Conservation (phyloP, 805 yeast genomes). For the Metschnikowia continentalis region DNA sequence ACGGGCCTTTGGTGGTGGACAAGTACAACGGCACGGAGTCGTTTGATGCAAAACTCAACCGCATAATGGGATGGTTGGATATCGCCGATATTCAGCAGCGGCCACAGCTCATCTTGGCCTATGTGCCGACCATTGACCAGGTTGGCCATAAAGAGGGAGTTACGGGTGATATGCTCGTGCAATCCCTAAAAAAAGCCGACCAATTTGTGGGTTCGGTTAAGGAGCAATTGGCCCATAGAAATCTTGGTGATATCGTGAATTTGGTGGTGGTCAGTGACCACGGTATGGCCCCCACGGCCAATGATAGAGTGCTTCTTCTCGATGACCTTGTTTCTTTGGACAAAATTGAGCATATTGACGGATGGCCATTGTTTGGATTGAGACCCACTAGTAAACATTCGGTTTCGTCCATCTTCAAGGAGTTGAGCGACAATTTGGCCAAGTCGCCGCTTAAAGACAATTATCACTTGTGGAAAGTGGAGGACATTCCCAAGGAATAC, state of each 20-base stretch:
- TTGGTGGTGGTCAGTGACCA: constrained; percentile 82
- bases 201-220: constrained; percentile 49
- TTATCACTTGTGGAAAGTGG: constrained; percentile 48
- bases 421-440: constrained; percentile 32
- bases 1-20: constrained; percentile 52
- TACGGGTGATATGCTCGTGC: constrained; percentile 50
- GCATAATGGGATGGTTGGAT: constrained; percentile 69
- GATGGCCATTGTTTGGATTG: constrained; percentile 83
- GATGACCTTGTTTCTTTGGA: constrained; percentile 63
- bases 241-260: constrained; percentile 63
- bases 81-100: constrained; percentile 41
- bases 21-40: constrained; percentile 61
- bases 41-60: constrained; percentile 51
- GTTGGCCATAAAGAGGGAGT: constrained; percentile 73
- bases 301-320: constrained; percentile 60
- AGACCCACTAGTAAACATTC: constrained; percentile 47
- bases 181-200: constrained; percentile 64
- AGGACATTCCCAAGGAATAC: constrained; percentile 52
- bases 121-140: constrained; percentile 81
- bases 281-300: constrained; percentile 87
- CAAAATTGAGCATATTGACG: constrained; percentile 61
- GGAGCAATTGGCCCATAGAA: constrained; percentile 47
- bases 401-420: constrained; percentile 44
- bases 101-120: constrained; percentile 74
- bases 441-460: constrained; percentile 23